Conservation (phyloP, 805 yeast species). For the Metschnikowia anglica region DNA sequence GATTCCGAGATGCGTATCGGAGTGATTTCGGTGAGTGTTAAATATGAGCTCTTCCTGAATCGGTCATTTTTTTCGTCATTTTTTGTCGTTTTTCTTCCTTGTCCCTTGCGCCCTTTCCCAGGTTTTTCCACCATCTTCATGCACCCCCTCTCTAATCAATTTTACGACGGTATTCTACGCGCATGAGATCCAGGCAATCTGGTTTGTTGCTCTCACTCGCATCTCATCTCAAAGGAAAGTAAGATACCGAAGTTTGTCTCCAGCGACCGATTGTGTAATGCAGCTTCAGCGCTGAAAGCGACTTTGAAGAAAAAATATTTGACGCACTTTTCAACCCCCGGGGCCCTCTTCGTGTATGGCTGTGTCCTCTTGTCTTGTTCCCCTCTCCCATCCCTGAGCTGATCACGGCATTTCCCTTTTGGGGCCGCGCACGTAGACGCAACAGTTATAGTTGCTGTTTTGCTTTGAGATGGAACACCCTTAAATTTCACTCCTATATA, state of each 20-base stretch:
- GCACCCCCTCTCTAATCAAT: background rate
- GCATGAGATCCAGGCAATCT: background rate
- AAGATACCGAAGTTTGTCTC: background rate
- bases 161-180: background rate
- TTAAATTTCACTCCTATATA: constrained; percentile 6
- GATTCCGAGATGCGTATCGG: too few relatives aligned
- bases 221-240: background rate
- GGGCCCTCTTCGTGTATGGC: background rate
- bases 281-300: too few relatives aligned
- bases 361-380: background rate
- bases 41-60: too few relatives aligned
- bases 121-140: background rate
- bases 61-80: background rate
- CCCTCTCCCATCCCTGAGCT: constrained; percentile 4
- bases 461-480: constrained; percentile 1
- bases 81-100: background rate
- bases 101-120: background rate
- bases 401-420: constrained; percentile 11
- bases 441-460: constrained; percentile 7
- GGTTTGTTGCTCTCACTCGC: background rate
- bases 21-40: too few relatives aligned
- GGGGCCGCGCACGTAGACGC: constrained; percentile 10
- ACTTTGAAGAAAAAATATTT: too few relatives aligned
- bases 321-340: too few relatives aligned
- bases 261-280: background rate